These are phyloP conservation scores for Arthromyces matolae DNA, from an alignment of 768 basidiomycete genomes.

Conservation along the genomic window DNA sequence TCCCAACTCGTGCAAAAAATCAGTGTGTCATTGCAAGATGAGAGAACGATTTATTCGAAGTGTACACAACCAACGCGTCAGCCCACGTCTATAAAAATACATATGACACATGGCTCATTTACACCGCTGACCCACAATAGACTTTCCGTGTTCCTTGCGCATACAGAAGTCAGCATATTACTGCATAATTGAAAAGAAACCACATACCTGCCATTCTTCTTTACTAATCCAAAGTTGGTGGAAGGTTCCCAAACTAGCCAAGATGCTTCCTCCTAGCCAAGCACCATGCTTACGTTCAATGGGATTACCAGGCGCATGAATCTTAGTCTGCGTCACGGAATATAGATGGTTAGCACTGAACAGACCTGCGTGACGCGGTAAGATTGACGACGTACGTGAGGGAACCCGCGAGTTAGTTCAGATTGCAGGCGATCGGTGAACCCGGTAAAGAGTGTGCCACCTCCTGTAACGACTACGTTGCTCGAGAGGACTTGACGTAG, in stretches of 20 bases:
- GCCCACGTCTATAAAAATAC: not conserved
- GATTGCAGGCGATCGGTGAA: slow-evolving; percentile 77
- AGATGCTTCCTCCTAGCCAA: slow-evolving; percentile 95
- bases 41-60: not conserved
- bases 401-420: slow-evolving; percentile 73
- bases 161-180: slow-evolving; percentile 1
- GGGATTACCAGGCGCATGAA: slow-evolving; percentile 88
- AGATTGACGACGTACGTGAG: slow-evolving; percentile 58
- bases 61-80: not conserved
- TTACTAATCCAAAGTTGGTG: slow-evolving; percentile 95
- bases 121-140: slow-evolving; percentile 82
- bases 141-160: slow-evolving; percentile 74
- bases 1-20: not conserved
- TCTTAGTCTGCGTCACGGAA: slow-evolving; percentile 60
- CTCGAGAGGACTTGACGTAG: slow-evolving; percentile 84
- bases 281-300: slow-evolving; percentile 87
- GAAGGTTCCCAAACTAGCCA: slow-evolving; percentile 94
- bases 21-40: not conserved
- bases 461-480: slow-evolving; percentile 95
- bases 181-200: not conserved
- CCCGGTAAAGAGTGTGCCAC: slow-evolving; percentile 83
- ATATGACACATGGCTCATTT: slow-evolving; percentile 45
- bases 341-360: not conserved
- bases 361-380: not conserved
- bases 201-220: slow-evolving; percentile 85